Percentiles rank a stretch among this genome's conserved stretches.
Evolutionary conservation across 2,329 filamentous ascomycete genomes (phyloP).

Genomic region (Phaeomoniella chlamydospora): DNA sequence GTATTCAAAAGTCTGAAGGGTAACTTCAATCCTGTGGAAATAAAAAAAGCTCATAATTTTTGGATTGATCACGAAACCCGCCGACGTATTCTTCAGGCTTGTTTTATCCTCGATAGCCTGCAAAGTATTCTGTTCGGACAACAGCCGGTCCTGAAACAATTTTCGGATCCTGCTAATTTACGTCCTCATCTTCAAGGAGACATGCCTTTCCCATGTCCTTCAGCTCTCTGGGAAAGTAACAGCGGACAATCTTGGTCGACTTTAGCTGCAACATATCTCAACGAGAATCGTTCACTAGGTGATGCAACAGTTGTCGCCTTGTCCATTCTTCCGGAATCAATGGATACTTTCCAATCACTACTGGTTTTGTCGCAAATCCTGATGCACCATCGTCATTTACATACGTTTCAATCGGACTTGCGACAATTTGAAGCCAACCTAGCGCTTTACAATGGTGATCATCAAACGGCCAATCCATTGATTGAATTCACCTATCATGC

Average conservation of each 20-base stretch:
- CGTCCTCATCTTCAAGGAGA: not conserved
- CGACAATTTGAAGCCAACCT: not conserved
- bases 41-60: constrained; percentile 16
- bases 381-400: constrained; percentile 2
- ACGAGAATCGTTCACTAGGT: constrained; percentile 7
- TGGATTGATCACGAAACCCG: constrained; percentile 20
- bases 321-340: constrained; percentile 2
- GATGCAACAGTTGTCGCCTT: constrained; percentile 6
- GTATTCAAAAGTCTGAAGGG: constrained; percentile 13
- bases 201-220: constrained; percentile 17
- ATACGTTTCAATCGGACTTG: not conserved
- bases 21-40: not conserved
- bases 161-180: not conserved
- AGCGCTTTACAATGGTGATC: not conserved
- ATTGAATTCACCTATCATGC: constrained; percentile 16
- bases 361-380: constrained; percentile 11
- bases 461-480: not conserved
- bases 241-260: constrained; percentile 14
- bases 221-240: constrained; percentile 17
- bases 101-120: constrained; percentile 18
- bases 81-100: constrained; percentile 18
- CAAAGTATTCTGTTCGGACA: constrained; percentile 18
- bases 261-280: constrained; percentile 7
- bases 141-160: constrained; percentile 8
- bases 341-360: constrained; percentile 12